Percentiles rank a stretch among this genome's conserved stretches.
Evolutionary conservation across 2,329 filamentous ascomycete species (phyloP).

Genomic region (Cladophialophora immunda): DNA sequence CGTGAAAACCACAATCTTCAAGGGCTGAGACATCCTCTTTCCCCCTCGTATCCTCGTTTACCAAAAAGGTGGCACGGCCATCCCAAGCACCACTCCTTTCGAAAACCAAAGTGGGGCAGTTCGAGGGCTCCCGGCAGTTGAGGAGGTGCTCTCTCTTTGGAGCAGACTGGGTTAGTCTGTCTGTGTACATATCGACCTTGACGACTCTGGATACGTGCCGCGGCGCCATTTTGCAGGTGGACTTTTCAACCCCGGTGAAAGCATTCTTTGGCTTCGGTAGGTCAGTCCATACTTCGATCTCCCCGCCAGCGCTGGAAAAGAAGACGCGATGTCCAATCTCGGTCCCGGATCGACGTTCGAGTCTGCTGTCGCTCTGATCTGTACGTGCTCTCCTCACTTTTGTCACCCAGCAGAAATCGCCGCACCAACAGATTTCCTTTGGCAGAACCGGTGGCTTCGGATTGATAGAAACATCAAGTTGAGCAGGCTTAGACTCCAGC

Average conservation of each 20-base stretch:
- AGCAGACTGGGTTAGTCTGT: conserved; percentile 19
- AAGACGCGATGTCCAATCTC: conserved; percentile 26
- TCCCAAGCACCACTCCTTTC: conserved; percentile 5
- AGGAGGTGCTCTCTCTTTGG: conserved; percentile 24
- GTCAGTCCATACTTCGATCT: conserved; percentile 24
- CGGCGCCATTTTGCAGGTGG: conserved; percentile 24
- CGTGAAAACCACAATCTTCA: conserved; percentile 8
- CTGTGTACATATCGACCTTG: conserved; percentile 12
- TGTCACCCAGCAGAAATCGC: conserved; percentile 23
- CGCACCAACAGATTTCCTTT: conserved; percentile 20
- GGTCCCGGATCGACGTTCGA: conserved; percentile 13
- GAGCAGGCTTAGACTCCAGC: conserved; percentile 8
- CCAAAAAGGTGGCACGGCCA: neutral
- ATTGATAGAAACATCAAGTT: conserved; percentile 11
- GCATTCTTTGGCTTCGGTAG: conserved; percentile 27
- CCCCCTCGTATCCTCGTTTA: conserved; percentile 11
- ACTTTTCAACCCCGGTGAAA: conserved; percentile 23
- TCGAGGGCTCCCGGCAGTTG: conserved; percentile 18
- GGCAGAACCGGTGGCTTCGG: conserved; percentile 17
- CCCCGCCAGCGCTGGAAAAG: conserved; percentile 18
- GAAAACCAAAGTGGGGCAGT: neutral
- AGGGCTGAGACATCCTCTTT: conserved; percentile 5
- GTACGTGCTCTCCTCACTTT: neutral
- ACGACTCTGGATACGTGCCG: conserved; percentile 24
- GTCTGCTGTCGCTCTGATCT: conserved; percentile 10